Evolutionary conservation across 306 rosid genomes (phyloP), one percentile per base, ranked within the genome.

Genomic region (Inga oerstediana): DNA sequence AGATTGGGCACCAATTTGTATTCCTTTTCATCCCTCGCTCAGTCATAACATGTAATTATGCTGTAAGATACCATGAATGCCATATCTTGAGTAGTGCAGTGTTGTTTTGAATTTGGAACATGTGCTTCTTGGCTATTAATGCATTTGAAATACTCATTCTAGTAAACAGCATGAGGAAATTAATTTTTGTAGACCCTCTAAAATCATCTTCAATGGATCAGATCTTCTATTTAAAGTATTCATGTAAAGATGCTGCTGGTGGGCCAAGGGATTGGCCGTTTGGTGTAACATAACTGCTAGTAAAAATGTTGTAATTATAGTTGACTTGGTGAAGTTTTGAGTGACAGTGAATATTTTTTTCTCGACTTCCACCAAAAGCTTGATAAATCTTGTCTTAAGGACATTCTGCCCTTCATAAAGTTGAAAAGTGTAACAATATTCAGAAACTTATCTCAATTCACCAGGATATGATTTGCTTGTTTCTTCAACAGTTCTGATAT

Each of bases 301-400:
- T 46, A 24, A 43, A 46, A 72, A 45, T 45, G 3, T 27, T 34
- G 77, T 12, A 74, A 48, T 15, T 30, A 27, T 27, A 30, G n/a
- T 49, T 49, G 44, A 46, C 20, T 14, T 48, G 15, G 43, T 7
- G 12, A 69, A 58, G 39, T 17, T 71, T 49, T 74, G 30, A 73
- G 74, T 74, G n/a, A 46, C 44, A 10, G 8, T 45, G 39, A 17
- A 54, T 32, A 11, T 32, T 19, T 17, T 58, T 20, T 20, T 37
- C 59, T 56, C 6, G 56, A 52, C 44, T 44, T 24, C 51, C 64
- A 4, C 27, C 54, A 32, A 73, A 77, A 65, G 75, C 48, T 45
- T 58, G 56, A 56, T 79, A 67, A 76, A 75, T 66, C 43, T 64
- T 69, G 76, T 75, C 48, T 67, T 39, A 44, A 67, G 68, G 44